Conservation (phyloP, 192 early-diverging fungal species). For the Geranomyces michiganensis region DNA sequence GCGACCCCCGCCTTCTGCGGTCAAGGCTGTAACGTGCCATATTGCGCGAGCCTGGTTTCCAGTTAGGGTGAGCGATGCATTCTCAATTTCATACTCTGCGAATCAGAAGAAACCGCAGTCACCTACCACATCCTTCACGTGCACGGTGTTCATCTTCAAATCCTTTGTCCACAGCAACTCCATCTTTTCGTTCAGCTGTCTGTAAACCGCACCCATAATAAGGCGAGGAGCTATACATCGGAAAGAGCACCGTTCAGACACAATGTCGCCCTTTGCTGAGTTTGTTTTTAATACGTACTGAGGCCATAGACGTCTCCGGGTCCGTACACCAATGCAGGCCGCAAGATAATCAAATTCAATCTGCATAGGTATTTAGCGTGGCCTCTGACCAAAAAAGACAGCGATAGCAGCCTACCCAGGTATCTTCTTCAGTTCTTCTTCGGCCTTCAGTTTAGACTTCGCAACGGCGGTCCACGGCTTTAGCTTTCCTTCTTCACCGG, state of each 20-base stretch:
- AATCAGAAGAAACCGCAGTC: too few species aligned
- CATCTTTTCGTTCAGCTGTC: constrained; percentile 82
- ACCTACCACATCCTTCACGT: constrained; percentile 79
- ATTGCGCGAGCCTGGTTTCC: constrained; percentile 43
- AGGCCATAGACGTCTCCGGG: constrained; percentile 74
- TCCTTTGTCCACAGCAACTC: constrained; percentile 92
- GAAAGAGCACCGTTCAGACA: constrained; percentile 16
- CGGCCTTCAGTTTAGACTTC: constrained; percentile 73
- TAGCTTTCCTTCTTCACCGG: constrained; percentile 66
- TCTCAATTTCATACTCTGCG: too few species aligned
- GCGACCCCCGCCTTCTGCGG: constrained; percentile 52
- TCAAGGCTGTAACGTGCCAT: constrained; percentile 55
- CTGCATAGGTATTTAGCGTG: constrained; percentile 30
- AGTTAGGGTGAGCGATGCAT: background rate
- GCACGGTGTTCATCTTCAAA: constrained; percentile 92
- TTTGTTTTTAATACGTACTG: constrained; percentile 57
- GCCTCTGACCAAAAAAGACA: background rate
- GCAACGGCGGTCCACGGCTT: constrained; percentile 84
- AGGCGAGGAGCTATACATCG: constrained; percentile 76
- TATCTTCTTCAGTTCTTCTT: constrained; percentile 79
- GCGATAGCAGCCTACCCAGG: constrained; percentile 49
- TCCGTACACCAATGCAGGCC: constrained; percentile 90
- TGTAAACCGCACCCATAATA: constrained; percentile 89
- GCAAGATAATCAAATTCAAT: constrained; percentile 79
- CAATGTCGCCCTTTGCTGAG: background rate